Percentiles rank a stretch among this genome's conserved stretches.
phyloP scores from a whole-genome alignment of 331 rosid genomes.

The Ulmus americana region DNA sequence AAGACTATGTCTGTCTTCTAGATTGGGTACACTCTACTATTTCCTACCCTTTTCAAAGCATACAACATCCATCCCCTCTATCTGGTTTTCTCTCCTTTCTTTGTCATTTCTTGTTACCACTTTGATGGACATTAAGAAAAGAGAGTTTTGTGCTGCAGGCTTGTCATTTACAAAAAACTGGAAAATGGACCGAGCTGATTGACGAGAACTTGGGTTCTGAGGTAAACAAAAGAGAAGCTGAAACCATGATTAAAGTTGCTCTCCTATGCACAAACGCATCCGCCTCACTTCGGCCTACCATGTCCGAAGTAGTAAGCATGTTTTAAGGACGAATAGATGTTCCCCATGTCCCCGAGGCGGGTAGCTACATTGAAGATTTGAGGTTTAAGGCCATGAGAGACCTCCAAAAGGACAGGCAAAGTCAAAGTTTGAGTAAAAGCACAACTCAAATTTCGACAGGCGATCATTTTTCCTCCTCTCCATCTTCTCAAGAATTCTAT shows the following conservation, averaged over 20 bases:
- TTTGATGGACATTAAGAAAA: neutral
- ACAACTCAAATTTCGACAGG: slow-evolving; percentile 35
- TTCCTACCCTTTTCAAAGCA: slow-evolving; percentile 2
- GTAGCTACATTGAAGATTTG: slow-evolving; percentile 36
- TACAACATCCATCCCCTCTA: neutral
- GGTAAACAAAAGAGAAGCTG: slow-evolving; percentile 46
- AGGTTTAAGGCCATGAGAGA: slow-evolving; percentile 74
- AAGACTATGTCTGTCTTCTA: slow-evolving; percentile 37
- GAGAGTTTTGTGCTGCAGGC: slow-evolving; percentile 43
- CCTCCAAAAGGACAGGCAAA: slow-evolving; percentile 36
- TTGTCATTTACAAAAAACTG: slow-evolving; percentile 40
- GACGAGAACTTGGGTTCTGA: slow-evolving; percentile 56
- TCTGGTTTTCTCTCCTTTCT: too few species aligned
- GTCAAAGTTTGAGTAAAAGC: slow-evolving; percentile 37
- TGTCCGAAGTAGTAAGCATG: slow-evolving; percentile 74
- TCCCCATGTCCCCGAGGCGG: slow-evolving; percentile 48
- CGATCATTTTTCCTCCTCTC: slow-evolving; percentile 26
- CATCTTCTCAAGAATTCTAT: slow-evolving; percentile 22
- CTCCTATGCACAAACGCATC: slow-evolving; percentile 59
- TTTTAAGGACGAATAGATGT: slow-evolving; percentile 54
- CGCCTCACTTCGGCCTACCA: slow-evolving; percentile 57
- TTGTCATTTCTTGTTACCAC: neutral
- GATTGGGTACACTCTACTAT: slow-evolving; percentile 30
- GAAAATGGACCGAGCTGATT: slow-evolving; percentile 44
- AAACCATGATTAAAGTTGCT: slow-evolving; percentile 52